A percentile compares a stretch with the other conserved stretches of the same genome.
These are phyloP conservation scores for Talaromyces sp. DNA, from an alignment of 2,329 filamentous ascomycete genomes.

Conservation along the genomic window DNA sequence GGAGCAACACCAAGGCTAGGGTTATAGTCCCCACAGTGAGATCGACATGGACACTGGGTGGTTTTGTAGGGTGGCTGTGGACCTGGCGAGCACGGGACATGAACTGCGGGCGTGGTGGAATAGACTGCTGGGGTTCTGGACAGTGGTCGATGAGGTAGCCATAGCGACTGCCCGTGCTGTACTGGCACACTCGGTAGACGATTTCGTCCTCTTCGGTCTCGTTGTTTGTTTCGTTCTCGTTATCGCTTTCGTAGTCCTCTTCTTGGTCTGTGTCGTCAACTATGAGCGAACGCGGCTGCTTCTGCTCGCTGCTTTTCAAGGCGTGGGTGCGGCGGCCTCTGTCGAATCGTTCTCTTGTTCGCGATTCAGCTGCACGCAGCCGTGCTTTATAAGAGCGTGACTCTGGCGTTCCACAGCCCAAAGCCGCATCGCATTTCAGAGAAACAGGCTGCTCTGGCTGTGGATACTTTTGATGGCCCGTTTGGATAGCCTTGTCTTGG, in stretches of 20 bases:
- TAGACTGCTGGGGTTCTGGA: not conserved
- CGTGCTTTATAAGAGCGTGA: not conserved
- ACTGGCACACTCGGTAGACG: slow-evolving; percentile 10
- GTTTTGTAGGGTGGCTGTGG: not conserved
- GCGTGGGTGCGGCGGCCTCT: not conserved
- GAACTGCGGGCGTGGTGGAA: not conserved
- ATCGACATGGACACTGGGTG: not conserved
- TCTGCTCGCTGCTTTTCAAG: not conserved
- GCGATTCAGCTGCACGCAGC: not conserved
- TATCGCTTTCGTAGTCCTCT: not conserved
- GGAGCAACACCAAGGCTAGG: not conserved
- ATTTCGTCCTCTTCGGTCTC: slow-evolving; percentile 1
- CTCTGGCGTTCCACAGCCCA: not conserved
- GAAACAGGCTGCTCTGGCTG: not conserved
- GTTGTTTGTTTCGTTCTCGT: not conserved
- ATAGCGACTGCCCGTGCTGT: slow-evolving; percentile 6
- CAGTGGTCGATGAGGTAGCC: slow-evolving; percentile 9
- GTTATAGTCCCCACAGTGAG: not conserved
- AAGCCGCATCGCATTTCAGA: not conserved
- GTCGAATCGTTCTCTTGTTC: not conserved
- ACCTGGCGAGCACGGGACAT: not conserved
- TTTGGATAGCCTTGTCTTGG: not conserved
- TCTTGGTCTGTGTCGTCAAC: not conserved
- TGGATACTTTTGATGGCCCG: not conserved
- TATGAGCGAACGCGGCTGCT: not conserved